phyloP scores from a whole-genome alignment of 129 eudicot genomes.

The Pittosporum tobira region DNA sequence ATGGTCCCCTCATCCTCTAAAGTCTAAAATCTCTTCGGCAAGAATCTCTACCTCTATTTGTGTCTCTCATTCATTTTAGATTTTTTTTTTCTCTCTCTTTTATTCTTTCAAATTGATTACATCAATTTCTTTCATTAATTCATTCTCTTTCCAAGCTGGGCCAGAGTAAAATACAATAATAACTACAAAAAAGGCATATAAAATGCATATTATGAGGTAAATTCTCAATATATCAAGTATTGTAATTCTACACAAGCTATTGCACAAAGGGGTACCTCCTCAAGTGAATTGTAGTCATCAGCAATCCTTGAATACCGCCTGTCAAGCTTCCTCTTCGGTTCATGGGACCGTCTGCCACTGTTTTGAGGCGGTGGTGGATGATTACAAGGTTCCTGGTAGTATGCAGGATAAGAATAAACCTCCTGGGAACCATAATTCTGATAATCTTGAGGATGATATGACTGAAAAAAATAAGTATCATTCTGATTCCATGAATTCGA shows the following conservation, averaged over 20 bases:
- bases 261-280: conserved; percentile 46
- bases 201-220: too few species aligned
- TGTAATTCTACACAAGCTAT: background rate
- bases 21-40: too few species aligned
- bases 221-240: background rate
- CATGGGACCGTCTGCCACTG: conserved; percentile 29
- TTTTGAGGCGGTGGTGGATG: conserved; percentile 29
- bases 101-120: too few species aligned
- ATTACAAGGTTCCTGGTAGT: conserved; percentile 16
- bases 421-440: conserved; percentile 20
- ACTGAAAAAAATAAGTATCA: background rate
- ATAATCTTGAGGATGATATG: conserved; percentile 22
- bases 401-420: conserved; percentile 24
- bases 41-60: too few species aligned
- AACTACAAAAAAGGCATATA: too few species aligned
- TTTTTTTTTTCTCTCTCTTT: too few species aligned
- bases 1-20: too few species aligned
- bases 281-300: conserved; percentile 74
- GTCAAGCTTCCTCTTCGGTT: conserved; percentile 59
- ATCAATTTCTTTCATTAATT: too few species aligned
- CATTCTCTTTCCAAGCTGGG: too few species aligned
- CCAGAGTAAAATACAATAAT: too few species aligned
- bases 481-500: conserved; percentile 40
- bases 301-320: conserved; percentile 81
- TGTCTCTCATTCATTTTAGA: too few species aligned